These are phyloP conservation scores for Lachnellula cervina DNA, from an alignment of 2,329 filamentous ascomycete genomes.

Conservation along the genomic window DNA sequence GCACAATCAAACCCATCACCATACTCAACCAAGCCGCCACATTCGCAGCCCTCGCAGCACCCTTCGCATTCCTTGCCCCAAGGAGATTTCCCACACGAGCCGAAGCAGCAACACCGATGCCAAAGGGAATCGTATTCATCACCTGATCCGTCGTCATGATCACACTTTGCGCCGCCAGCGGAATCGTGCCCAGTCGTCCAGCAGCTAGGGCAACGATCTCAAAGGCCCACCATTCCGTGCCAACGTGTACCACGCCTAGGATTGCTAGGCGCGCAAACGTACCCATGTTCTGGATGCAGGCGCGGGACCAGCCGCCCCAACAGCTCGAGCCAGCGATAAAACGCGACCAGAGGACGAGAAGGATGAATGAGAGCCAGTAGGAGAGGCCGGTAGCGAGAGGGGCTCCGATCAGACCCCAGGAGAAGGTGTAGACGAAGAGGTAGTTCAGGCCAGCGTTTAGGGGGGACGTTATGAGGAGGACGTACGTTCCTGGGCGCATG, in stretches of 20 bases:
- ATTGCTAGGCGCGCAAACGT: constrained; percentile 71
- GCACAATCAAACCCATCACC: constrained; percentile 60
- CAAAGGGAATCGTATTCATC: constrained; percentile 76
- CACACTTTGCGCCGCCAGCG: constrained; percentile 77
- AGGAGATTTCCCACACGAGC: constrained; percentile 75
- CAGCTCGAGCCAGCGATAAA: constrained; percentile 69
- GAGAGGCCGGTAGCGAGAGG: constrained; percentile 78
- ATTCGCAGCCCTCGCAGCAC: constrained; percentile 69
- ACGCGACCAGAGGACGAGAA: constrained; percentile 67
- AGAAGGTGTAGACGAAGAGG: constrained; percentile 68
- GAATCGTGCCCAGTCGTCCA: constrained; percentile 71
- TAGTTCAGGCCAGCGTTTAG: constrained; percentile 78
- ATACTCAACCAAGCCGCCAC: constrained; percentile 69
- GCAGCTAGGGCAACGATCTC: constrained; percentile 84
- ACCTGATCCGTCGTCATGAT: constrained; percentile 89
- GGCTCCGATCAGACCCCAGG: constrained; percentile 70
- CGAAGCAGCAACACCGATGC: constrained; percentile 76
- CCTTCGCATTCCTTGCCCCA: constrained; percentile 59
- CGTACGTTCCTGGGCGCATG: constrained; percentile 79
- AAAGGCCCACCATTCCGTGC: constrained; percentile 93
- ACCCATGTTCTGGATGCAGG: constrained; percentile 60
- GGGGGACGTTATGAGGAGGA: constrained; percentile 76
- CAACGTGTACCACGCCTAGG: constrained; percentile 76
- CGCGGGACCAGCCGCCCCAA: constrained; percentile 70
- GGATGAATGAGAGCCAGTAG: constrained; percentile 78